These are phyloP conservation scores for Termitomyces sp. DNA, from an alignment of 768 basidiomycete species.

Conservation along the genomic window DNA sequence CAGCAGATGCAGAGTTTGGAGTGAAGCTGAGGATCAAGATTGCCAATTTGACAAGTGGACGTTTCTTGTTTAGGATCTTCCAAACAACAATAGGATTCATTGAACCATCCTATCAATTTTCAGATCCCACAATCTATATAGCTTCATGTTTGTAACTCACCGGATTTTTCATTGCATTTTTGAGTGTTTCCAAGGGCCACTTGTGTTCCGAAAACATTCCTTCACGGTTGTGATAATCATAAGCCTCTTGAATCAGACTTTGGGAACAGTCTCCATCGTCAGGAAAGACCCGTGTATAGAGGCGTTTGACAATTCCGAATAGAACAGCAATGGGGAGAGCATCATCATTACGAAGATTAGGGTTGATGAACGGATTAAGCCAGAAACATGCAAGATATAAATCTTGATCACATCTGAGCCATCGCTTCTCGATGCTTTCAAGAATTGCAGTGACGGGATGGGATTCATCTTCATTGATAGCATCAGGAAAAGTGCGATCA, in stretches of 20 bases:
- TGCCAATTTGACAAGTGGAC: slow-evolving; percentile 16
- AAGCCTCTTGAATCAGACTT: neutral
- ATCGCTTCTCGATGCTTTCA: too few relatives aligned
- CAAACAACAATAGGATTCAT: slow-evolving; percentile 2
- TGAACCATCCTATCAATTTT: neutral
- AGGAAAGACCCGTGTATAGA: neutral
- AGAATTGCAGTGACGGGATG: too few relatives aligned
- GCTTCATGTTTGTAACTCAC: neutral
- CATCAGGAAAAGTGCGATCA: too few relatives aligned
- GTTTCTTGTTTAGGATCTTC: slow-evolving; percentile 7
- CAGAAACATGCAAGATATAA: too few relatives aligned
- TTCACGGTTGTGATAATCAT: neutral
- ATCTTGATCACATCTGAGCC: too few relatives aligned
- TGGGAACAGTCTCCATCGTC: neutral
- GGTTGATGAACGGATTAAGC: too few relatives aligned
- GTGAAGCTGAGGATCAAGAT: too few relatives aligned
- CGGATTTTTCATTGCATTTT: neutral
- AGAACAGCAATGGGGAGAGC: neutral
- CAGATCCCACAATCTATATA: neutral
- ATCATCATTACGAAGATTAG: too few relatives aligned
- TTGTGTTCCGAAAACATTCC: neutral
- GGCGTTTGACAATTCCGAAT: neutral
- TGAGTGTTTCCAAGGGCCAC: neutral
- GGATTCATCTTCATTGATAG: too few relatives aligned
- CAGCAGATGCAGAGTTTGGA: too few relatives aligned